Conservation (phyloP, 176 grass and related monocot genomes). For the Ensete ventricosum region DNA sequence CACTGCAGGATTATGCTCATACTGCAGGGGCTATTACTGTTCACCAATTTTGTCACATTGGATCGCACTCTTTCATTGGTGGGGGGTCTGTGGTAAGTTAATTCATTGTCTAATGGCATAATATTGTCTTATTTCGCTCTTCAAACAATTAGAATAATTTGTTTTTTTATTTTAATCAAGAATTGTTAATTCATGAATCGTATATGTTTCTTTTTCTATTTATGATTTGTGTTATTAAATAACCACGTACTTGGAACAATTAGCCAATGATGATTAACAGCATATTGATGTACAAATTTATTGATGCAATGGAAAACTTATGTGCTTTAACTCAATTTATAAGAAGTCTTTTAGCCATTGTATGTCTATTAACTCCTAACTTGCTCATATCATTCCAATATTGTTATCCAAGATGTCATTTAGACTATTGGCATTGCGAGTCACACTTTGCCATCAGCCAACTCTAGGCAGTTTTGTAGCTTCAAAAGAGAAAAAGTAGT, state of each 20-base stretch:
- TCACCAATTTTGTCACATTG: conserved; percentile 94
- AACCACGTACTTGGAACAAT: neutral
- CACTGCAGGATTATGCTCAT: conserved; percentile 51
- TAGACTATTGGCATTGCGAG: too few relatives aligned
- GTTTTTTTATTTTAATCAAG: neutral
- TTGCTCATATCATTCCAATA: neutral
- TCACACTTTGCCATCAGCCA: too few relatives aligned
- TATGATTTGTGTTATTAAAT: neutral
- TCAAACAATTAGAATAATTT: neutral
- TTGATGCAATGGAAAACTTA: neutral
- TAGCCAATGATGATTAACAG: neutral
- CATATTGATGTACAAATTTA: neutral
- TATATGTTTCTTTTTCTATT: neutral
- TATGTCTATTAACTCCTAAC: neutral
- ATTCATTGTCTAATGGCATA: neutral
- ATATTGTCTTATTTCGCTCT: neutral
- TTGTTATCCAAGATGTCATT: too few relatives aligned
- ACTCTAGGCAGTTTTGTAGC: too few relatives aligned
- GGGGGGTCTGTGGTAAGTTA: conserved; percentile 69
- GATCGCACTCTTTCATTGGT: conserved; percentile 76
- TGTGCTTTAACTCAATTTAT: neutral
- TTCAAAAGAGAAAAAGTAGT: too few relatives aligned
- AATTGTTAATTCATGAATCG: neutral
- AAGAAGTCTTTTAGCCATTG: neutral
- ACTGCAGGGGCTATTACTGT: conserved; percentile 66